Percentiles rank a stretch among this genome's conserved stretches.
These are phyloP conservation scores for Fraxinus quadrangulata DNA, from an alignment of 257 asterid species.

Conservation along the genomic window DNA sequence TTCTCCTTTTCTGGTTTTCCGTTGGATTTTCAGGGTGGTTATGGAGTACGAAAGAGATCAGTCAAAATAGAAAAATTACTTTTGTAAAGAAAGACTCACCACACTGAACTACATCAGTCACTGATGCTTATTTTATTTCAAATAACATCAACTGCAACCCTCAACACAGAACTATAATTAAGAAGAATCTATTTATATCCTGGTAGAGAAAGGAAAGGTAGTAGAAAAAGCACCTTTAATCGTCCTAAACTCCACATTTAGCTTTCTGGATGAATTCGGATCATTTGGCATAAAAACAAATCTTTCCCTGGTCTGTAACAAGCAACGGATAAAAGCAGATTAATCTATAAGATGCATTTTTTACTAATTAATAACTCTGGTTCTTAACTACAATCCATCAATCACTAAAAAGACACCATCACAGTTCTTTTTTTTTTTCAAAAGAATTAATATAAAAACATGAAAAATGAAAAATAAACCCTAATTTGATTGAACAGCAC, in stretches of 20 bases:
- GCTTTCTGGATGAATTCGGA: slow-evolving; percentile 57
- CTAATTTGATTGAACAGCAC: slow-evolving; percentile 9
- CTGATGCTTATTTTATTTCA: slow-evolving; percentile 7
- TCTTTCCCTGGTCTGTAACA: slow-evolving; percentile 64
- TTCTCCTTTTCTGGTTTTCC: neutral
- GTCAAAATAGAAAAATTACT: neutral
- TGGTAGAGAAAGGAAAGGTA: slow-evolving; percentile 12
- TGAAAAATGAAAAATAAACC: slow-evolving; percentile 15
- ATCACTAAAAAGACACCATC: neutral
- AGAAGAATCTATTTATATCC: slow-evolving; percentile 1
- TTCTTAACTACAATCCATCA: slow-evolving; percentile 6
- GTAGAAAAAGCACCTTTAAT: slow-evolving; percentile 59
- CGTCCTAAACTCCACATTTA: slow-evolving; percentile 76
- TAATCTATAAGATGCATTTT: neutral
- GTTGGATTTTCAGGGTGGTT: neutral
- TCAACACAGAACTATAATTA: slow-evolving; percentile 3
- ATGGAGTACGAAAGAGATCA: neutral
- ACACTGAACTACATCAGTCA: neutral
- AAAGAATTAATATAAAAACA: neutral
- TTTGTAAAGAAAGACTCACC: neutral
- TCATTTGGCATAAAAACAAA: slow-evolving; percentile 66
- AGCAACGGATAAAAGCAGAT: slow-evolving; percentile 9
- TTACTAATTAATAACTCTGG: neutral
- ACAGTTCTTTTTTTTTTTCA: neutral
- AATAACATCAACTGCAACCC: slow-evolving; percentile 7